Percentiles rank a stretch among this genome's conserved stretches.
Conservation (phyloP, 768 basidiomycete species). For the Tylopilus sp. region DNA sequence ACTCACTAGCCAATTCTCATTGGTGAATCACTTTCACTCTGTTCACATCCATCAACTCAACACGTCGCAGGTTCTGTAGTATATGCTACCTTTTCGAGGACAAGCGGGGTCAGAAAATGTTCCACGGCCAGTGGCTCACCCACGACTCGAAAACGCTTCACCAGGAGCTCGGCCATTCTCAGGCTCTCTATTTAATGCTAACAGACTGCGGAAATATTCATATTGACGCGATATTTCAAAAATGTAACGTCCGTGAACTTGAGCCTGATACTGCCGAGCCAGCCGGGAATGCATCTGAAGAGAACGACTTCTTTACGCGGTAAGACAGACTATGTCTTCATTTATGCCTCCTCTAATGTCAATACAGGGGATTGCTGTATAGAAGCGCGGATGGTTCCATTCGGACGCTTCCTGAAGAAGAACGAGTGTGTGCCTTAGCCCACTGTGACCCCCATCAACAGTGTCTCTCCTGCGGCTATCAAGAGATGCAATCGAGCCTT, state of each 20-base stretch:
- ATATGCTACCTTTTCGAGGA: conserved; percentile 62
- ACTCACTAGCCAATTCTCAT: conserved; percentile 51
- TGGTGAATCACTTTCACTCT: conserved; percentile 47
- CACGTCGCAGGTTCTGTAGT: conserved; percentile 58
- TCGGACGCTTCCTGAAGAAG: conserved; percentile 39
- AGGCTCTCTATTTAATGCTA: conserved; percentile 52
- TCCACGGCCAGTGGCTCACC: conserved; percentile 70
- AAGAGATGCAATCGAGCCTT: conserved; percentile 24
- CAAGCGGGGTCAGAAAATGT: conserved; percentile 39
- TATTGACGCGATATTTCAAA: conserved; percentile 54
- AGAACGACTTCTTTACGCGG: conserved; percentile 58
- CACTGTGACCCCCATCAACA: conserved; percentile 31
- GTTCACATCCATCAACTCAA: neutral
- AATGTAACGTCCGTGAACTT: conserved; percentile 49
- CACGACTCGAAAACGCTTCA: conserved; percentile 63
- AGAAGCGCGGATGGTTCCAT: conserved; percentile 47
- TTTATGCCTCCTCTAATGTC: conserved; percentile 1
- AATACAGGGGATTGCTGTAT: conserved; percentile 44
- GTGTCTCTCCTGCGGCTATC: conserved; percentile 51
- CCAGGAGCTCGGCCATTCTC: conserved; percentile 64
- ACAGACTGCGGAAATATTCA: conserved; percentile 53
- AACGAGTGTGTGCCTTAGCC: conserved; percentile 28
- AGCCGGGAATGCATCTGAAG: conserved; percentile 31
- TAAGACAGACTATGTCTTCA: conserved; percentile 25
- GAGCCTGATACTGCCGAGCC: conserved; percentile 43